Evolutionary conservation across 106 monocot species (phyloP).

Genomic region (Dendrobium huoshanense): DNA sequence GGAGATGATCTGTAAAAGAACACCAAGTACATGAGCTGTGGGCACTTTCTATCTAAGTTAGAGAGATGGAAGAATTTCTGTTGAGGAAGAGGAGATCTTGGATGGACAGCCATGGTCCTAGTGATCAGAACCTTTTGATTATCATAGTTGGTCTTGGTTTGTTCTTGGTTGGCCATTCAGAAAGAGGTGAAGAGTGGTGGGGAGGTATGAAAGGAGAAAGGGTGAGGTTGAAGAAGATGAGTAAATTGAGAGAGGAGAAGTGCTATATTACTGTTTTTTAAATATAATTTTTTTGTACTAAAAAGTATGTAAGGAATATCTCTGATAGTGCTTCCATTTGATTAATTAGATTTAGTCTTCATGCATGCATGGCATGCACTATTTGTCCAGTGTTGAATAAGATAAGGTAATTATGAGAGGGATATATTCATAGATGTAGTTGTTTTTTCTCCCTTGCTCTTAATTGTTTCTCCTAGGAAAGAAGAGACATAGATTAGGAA

Average conservation of each 20-base stretch:
- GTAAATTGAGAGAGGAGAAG: not conserved
- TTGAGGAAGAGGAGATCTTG: constrained; percentile 9
- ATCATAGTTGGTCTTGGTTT: not conserved
- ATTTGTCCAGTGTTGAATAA: too few species aligned
- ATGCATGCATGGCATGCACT: too few species aligned
- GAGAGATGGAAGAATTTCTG: constrained; percentile 25
- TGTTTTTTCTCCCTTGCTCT: too few species aligned
- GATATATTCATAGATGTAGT: too few species aligned
- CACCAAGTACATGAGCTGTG: constrained; percentile 45
- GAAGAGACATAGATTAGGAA: too few species aligned
- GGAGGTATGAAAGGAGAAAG: not conserved
- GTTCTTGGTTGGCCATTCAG: not conserved
- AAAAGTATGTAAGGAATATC: too few species aligned
- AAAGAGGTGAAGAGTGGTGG: not conserved
- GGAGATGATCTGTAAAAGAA: constrained; percentile 32
- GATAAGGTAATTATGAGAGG: too few species aligned
- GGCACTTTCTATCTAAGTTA: constrained; percentile 51
- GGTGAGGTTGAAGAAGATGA: not conserved
- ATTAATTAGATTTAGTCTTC: too few species aligned
- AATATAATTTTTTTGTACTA: too few species aligned
- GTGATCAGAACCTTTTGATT: constrained; percentile 21
- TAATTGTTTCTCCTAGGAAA: too few species aligned
- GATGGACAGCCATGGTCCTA: constrained; percentile 18
- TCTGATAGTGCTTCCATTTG: too few species aligned
- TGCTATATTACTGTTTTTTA: too few species aligned